Base-by-base conservation (phyloP, 192 early-diverging fungal species). In the Gigaspora rosea region DNA sequence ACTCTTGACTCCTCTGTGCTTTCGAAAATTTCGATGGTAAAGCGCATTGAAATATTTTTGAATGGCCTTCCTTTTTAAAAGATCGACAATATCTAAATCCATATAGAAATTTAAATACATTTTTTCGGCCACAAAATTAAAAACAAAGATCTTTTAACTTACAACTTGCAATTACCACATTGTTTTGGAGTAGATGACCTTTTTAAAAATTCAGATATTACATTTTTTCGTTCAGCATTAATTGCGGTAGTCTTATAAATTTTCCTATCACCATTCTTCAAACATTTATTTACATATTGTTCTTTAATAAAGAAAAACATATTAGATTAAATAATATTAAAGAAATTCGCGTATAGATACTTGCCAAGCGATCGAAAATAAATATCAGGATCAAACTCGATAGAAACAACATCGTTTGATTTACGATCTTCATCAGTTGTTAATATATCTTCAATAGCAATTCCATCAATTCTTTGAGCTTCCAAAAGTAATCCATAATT, bases 401-500 rank as follows among this genome's bases (percentile, higher is more conserved):
- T 41, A 41, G 4, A 41, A 41, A 91, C 91, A 76, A 89, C 86
- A 8, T 86, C 81, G 51, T 83, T 80, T 47, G 75, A 76, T 56
- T 73, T 71, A 4, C 79, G 80, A 13, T 82, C 80, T 9, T 83
- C 81, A 36, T 84, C 76, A 0, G 79, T 80, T 15, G 78, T 54
- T 52, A 84, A 86, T 47, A 83, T 86, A 56, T 81, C 80, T 4
- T 83, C 83, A 36, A 85, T 75, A 15, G 78, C 75, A 9, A 86
- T 83, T 67, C 78, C 87, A 71, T 98, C 97, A 27, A 98, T 76
- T n/a, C 85, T 89, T 50, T 88, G 89, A 16, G 96, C 94, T 73
- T 97, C 94, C 50, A 90, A 86, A 50, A 98, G 79, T 68, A 98
- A 80, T 54, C 98, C 98, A 57, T 91, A 89, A 78, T 95, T 91